Evolutionary conservation across 1,284 basidiomycete species (phyloP).

Genomic region (Fomitopsis betulina): DNA sequence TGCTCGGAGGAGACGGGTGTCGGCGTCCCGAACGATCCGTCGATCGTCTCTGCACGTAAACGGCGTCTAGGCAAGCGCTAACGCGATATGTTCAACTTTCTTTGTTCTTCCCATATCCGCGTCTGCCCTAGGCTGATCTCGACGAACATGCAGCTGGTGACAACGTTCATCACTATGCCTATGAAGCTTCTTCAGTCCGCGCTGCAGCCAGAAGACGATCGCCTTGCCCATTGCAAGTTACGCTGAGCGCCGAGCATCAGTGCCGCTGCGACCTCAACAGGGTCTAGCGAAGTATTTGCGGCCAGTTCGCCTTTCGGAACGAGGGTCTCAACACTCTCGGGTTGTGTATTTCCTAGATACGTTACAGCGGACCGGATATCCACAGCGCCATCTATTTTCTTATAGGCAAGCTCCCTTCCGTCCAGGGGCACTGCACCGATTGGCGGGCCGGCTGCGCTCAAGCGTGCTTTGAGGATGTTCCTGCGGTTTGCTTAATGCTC

Average conservation of each 20-base stretch:
- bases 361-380: background rate
- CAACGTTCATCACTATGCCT: background rate
- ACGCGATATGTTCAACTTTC: background rate
- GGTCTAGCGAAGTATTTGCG: background rate
- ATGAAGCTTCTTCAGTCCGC: background rate
- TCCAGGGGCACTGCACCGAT: no score
- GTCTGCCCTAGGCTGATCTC: background rate
- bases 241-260: background rate
- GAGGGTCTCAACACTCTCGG: background rate
- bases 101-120: background rate
- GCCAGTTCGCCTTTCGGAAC: background rate
- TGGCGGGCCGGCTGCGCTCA: background rate
- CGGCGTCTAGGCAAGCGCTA: background rate
- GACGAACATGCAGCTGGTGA: background rate
- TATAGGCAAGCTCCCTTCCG: background rate
- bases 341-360: background rate
- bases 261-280: background rate
- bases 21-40: background rate
- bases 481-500: background rate
- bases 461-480: background rate
- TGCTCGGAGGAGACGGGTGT: background rate
- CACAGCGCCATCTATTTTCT: background rate
- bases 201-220: background rate
- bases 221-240: background rate
- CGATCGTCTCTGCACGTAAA: background rate